Conservation (phyloP, 306 rosid genomes). For the Prunus salicina region DNA sequence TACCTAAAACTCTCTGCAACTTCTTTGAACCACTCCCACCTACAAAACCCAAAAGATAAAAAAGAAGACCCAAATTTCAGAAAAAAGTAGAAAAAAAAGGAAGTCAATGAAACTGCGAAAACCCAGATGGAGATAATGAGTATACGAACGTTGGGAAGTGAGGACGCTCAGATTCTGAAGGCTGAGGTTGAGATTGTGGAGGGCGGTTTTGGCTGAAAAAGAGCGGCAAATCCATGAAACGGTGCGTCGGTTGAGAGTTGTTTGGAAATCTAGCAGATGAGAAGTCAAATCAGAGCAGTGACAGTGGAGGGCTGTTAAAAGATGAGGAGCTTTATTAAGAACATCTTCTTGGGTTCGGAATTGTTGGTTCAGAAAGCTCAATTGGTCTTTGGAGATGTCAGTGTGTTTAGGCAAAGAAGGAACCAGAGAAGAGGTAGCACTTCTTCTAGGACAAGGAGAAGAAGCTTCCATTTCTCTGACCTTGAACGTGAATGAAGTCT, state of each 20-base stretch:
- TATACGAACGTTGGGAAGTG: slow-evolving; percentile 48
- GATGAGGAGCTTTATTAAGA: slow-evolving; percentile 28
- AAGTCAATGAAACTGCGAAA: not conserved
- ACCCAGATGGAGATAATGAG: not conserved
- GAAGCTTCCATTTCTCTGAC: slow-evolving; percentile 9
- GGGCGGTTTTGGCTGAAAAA: slow-evolving; percentile 35
- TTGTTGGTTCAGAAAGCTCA: slow-evolving; percentile 46
- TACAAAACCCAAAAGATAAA: slow-evolving; percentile 5
- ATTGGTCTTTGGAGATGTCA: slow-evolving; percentile 45
- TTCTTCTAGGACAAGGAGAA: not conserved
- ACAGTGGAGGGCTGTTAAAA: slow-evolving; percentile 26
- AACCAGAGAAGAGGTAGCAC: not conserved
- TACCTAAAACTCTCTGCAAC: slow-evolving; percentile 32
- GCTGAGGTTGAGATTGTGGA: slow-evolving; percentile 30
- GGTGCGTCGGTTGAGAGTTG: slow-evolving; percentile 29
- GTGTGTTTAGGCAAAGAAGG: slow-evolving; percentile 27
- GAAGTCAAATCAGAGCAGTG: slow-evolving; percentile 45
- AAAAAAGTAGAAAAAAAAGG: not conserved
- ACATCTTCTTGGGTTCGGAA: slow-evolving; percentile 43
- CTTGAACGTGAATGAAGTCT: not conserved
- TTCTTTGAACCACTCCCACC: slow-evolving; percentile 52
- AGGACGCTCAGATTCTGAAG: slow-evolving; percentile 53
- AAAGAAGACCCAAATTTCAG: not conserved
- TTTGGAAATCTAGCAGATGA: slow-evolving; percentile 23
- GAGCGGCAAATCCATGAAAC: slow-evolving; percentile 64